Percentiles rank a stretch among this genome's conserved stretches.
These are phyloP conservation scores for Paxillus involutus DNA, from an alignment of 768 basidiomycete genomes.

Conservation along the genomic window DNA sequence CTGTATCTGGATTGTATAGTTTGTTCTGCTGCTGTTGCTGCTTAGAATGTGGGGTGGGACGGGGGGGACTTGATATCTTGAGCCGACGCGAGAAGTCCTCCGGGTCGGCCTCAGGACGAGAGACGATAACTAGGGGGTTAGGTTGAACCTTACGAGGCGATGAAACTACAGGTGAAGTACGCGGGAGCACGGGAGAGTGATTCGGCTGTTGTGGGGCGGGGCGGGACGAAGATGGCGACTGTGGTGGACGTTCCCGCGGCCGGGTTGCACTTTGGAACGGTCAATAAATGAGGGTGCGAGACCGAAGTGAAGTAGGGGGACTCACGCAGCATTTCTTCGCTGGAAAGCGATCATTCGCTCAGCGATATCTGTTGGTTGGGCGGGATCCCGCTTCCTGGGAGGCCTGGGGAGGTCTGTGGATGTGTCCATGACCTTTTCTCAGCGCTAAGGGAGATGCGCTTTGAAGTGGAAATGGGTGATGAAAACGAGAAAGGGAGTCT, in stretches of 20 bases:
- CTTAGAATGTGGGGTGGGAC: conserved; percentile 35
- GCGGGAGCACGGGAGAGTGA: conserved; percentile 26
- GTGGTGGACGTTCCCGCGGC: conserved; percentile 42
- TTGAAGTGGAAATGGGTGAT: neutral
- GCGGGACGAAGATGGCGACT: conserved; percentile 27
- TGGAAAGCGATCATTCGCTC: conserved; percentile 68
- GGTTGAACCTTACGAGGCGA: conserved; percentile 37
- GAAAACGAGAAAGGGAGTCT: neutral
- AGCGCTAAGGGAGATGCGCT: neutral
- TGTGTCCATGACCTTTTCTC: conserved; percentile 28
- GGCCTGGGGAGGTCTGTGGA: conserved; percentile 25
- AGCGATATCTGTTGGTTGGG: conserved; percentile 49
- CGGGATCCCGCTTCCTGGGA: conserved; percentile 40
- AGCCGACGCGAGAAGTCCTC: conserved; percentile 74
- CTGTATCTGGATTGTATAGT: conserved; percentile 73
- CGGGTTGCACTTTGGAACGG: conserved; percentile 40
- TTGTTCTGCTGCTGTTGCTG: conserved; percentile 39
- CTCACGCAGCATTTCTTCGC: conserved; percentile 61
- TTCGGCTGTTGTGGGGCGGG: conserved; percentile 28
- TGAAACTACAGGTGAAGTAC: conserved; percentile 16
- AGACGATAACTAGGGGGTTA: conserved; percentile 34
- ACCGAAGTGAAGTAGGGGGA: conserved; percentile 10
- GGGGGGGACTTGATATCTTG: conserved; percentile 59
- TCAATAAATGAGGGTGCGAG: conserved; percentile 3
- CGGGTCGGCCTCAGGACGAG: conserved; percentile 55